These are phyloP conservation scores for Hymenotorrendiella dingleyae DNA, from an alignment of 2,329 filamentous ascomycete genomes.

Conservation along the genomic window DNA sequence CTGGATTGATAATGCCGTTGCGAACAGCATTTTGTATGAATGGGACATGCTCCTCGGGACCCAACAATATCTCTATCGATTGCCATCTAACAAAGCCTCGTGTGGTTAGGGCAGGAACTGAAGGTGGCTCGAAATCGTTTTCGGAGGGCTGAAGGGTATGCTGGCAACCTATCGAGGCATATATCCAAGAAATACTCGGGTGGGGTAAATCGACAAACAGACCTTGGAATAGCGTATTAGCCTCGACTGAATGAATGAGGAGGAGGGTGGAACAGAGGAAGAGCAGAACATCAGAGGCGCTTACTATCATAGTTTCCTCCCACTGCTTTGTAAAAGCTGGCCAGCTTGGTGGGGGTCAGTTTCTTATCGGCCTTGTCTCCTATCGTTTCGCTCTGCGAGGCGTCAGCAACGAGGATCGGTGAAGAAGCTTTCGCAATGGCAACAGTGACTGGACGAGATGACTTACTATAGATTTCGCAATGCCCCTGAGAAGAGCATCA, in stretches of 20 bases:
- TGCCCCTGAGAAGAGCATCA: slow-evolving; percentile 60
- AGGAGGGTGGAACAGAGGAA: neutral
- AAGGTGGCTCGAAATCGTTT: slow-evolving; percentile 67
- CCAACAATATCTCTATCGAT: slow-evolving; percentile 81
- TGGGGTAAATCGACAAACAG: slow-evolving; percentile 74
- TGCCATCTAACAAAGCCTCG: slow-evolving; percentile 92
- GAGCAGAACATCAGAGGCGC: slow-evolving; percentile 11
- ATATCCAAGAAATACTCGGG: slow-evolving; percentile 81
- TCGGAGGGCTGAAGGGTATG: slow-evolving; percentile 73
- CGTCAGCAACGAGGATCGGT: slow-evolving; percentile 8
- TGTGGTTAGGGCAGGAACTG: slow-evolving; percentile 74
- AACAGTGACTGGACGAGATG: slow-evolving; percentile 4
- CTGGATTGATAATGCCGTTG: slow-evolving; percentile 70
- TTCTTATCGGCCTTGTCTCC: slow-evolving; percentile 48
- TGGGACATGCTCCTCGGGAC: slow-evolving; percentile 79
- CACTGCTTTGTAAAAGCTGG: slow-evolving; percentile 69
- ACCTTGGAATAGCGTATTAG: slow-evolving; percentile 34
- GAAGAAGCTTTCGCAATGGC: neutral
- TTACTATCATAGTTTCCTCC: slow-evolving; percentile 69
- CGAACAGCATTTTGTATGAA: slow-evolving; percentile 77
- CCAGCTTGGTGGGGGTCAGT: slow-evolving; percentile 63
- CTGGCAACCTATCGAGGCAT: slow-evolving; percentile 83
- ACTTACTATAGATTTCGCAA: slow-evolving; percentile 66
- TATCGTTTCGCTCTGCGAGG: slow-evolving; percentile 47
- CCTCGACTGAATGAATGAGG: slow-evolving; percentile 2